phyloP scores from a whole-genome alignment of 345 rosid species.

The Lepidium didymum region DNA sequence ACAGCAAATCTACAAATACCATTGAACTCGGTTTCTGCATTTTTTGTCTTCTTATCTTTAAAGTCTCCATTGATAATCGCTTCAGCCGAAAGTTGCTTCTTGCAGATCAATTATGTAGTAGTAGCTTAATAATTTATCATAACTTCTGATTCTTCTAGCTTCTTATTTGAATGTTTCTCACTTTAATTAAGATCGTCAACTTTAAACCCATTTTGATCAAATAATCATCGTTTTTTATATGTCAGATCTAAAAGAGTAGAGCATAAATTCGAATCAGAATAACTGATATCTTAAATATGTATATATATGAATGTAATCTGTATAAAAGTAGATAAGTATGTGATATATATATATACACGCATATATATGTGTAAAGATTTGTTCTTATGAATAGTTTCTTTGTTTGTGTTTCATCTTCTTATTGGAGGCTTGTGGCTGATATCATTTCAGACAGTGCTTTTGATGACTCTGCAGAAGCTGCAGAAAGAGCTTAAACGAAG shows the following conservation, averaged over 20 bases:
- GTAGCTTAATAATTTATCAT: constrained; percentile 7
- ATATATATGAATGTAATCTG: neutral
- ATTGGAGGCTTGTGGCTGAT: constrained; percentile 39
- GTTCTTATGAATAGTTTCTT: constrained; percentile 25
- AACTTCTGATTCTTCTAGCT: constrained; percentile 14
- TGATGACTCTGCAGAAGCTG: constrained; percentile 42
- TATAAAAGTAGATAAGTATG: constrained; percentile 16
- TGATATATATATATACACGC: neutral
- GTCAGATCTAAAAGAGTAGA: constrained; percentile 27
- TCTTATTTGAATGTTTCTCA: neutral
- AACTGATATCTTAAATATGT: constrained; percentile 9
- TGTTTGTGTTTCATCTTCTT: constrained; percentile 26
- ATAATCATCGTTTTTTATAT: neutral
- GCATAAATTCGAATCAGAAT: constrained; percentile 2
- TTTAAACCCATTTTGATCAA: neutral
- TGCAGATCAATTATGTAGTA: neutral
- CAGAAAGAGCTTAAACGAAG: constrained; percentile 47
- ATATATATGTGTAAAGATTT: constrained; percentile 3
- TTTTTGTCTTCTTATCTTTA: constrained; percentile 22
- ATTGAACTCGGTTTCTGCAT: constrained; percentile 16
- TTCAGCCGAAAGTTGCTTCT: constrained; percentile 17
- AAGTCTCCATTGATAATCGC: constrained; percentile 16
- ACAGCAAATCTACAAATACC: neutral
- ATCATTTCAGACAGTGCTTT: constrained; percentile 59
- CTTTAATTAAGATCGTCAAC: neutral